Base-by-base conservation (phyloP, 805 yeast species). In the Candida ficus region DNA sequence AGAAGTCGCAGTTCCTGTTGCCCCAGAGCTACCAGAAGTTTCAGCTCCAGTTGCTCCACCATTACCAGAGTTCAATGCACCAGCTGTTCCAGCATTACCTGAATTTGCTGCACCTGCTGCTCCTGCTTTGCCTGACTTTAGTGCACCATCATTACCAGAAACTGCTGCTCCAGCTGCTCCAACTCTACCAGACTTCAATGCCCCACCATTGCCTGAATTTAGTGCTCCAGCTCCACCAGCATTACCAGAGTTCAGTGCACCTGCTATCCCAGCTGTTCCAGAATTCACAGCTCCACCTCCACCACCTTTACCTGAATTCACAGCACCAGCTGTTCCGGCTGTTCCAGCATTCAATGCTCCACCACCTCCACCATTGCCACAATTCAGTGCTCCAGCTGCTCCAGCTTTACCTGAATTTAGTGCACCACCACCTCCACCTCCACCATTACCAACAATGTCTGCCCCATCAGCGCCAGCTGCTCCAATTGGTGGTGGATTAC, bases 401-500 rank as follows among this genome's bases (percentile, higher is more conserved):
- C 39, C 60, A 12, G 70, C 67, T 1, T 51, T 62, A 3, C 39
- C 61, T 13, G 66, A 27, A 16, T 49, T 57, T 47, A 49, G 60
- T 3, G 54, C 71, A 0, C 51, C 62, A 3, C 39, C 60, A 12
- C 71, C 67, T 1, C 52, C 62, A 3, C 39, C 61, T 13, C 60
- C 64, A 17, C 46, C 52, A 26, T 44, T 52, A 10, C 34, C 55
- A 3, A 46, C 62, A 11, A 27, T 25, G 5, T 13, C 22, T 17
- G 26, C 31, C 4, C 20, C 37, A 16, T 14, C 42, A n/a, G 23
- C 42, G 5, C 29, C 41, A 3, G 19, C 28, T 10, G 18, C 35
- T 32, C 44, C 59, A 29, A 29, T 52, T 41, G 52, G 57, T 10
- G 73, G 71, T 3, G 69, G 73, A 1, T 52, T 73, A 14, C 78